phyloP scores from a whole-genome alignment of 2,329 filamentous ascomycete species.

The Dothiorella sarmentorum region DNA sequence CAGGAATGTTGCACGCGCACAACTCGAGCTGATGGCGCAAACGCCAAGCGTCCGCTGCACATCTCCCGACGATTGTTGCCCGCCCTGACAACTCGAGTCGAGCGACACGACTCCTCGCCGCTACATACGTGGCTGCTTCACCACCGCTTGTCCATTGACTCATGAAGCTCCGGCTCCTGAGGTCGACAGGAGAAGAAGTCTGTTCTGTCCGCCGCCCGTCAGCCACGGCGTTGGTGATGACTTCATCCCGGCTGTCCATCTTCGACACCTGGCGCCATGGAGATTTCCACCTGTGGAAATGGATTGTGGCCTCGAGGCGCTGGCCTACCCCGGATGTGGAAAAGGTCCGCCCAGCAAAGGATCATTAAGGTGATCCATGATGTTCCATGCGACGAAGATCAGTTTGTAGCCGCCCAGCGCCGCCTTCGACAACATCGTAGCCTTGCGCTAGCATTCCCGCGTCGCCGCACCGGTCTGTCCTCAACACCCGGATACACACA shows the following conservation, averaged over 20 bases:
- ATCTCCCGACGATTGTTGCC: constrained; percentile 15
- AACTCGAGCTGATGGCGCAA: constrained; percentile 8
- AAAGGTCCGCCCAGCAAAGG: background rate
- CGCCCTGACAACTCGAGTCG: background rate
- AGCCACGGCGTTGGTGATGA: background rate
- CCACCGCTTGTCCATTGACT: constrained; percentile 1
- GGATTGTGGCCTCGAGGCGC: background rate
- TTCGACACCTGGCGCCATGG: background rate
- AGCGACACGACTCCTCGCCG: background rate
- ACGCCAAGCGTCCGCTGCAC: constrained; percentile 3
- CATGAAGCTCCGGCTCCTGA: background rate
- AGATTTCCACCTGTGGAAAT: background rate
- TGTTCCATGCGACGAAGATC: constrained; percentile 5
- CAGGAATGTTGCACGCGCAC: background rate
- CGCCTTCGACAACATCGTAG: background rate
- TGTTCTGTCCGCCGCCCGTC: background rate
- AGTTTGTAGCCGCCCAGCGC: no score
- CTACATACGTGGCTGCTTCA: constrained; percentile 13
- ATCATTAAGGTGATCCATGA: constrained; percentile 11
- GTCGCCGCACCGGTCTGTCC: background rate
- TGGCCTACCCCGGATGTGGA: constrained; percentile 1
- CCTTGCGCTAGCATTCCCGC: background rate
- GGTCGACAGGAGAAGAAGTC: background rate
- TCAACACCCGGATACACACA: background rate
- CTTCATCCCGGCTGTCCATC: background rate